phyloP scores from a whole-genome alignment of 208 protist species.

The Trypanosoma avium region DNA sequence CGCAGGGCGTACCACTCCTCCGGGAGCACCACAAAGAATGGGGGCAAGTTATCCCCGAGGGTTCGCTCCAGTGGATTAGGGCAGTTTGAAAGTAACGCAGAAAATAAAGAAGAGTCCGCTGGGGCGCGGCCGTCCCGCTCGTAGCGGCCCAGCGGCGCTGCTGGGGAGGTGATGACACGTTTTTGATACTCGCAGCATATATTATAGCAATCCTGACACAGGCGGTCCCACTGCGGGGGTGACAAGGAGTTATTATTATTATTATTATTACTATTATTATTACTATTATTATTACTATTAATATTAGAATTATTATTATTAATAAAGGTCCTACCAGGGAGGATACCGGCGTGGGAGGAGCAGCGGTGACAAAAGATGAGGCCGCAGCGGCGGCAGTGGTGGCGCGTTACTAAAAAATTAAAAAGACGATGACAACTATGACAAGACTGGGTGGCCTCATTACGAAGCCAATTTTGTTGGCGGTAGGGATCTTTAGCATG shows the following conservation, averaged over 20 bases:
- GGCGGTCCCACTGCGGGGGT: constrained; percentile 39
- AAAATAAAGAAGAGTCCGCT: neutral
- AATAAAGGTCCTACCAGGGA: constrained; percentile 43
- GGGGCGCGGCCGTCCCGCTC: constrained; percentile 8
- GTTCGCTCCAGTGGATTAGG: constrained; percentile 6
- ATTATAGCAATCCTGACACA: constrained; percentile 55
- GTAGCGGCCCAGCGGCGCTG: neutral
- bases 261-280: too few species aligned
- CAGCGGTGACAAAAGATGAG: constrained; percentile 70
- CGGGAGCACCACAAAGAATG: constrained; percentile 28
- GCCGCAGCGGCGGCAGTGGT: constrained; percentile 76
- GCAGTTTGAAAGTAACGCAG: neutral
- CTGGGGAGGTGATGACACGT: neutral
- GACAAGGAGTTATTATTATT: too few species aligned
- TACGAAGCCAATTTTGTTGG: constrained; percentile 43
- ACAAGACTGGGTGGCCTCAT: constrained; percentile 30
- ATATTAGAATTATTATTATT: too few species aligned
- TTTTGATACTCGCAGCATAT: constrained; percentile 40
- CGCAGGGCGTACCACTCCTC: constrained; percentile 19
- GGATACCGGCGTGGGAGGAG: constrained; percentile 42
- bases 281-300: too few species aligned
- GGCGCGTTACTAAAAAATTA: constrained; percentile 33
- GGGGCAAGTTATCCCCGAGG: constrained; percentile 18
- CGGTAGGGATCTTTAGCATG: constrained; percentile 38
- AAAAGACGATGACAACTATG: constrained; percentile 44